Percentiles rank a stretch among this genome's conserved stretches.
Conservation (phyloP, 805 yeast species). For the Ogataea sp. region DNA sequence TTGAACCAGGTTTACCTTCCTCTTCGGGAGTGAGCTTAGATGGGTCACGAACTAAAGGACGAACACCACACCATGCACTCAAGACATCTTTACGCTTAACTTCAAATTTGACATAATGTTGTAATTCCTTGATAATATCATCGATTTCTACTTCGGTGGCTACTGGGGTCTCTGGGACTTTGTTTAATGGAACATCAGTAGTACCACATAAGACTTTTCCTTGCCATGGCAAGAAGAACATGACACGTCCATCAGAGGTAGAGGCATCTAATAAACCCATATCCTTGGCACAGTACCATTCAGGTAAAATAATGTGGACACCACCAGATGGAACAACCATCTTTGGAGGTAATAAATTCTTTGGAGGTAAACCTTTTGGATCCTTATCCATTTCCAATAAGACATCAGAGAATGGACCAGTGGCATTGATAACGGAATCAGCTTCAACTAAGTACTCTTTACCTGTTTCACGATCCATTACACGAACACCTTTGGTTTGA, state of each 20-base stretch:
- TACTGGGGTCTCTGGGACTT: constrained; percentile 66
- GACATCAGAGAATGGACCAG: constrained; percentile 88
- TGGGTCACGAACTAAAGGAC: constrained; percentile 90
- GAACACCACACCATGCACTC: constrained; percentile 95
- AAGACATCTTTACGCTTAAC: constrained; percentile 85
- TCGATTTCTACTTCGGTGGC: constrained; percentile 86
- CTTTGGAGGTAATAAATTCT: constrained; percentile 34
- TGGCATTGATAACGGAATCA: constrained; percentile 78
- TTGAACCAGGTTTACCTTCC: constrained; percentile 29
- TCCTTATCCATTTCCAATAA: constrained; percentile 81
- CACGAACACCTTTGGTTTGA: constrained; percentile 68
- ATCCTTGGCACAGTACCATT: constrained; percentile 79
- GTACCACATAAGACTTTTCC: constrained; percentile 96
- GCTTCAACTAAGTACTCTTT: constrained; percentile 54
- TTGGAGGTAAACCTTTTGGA: constrained; percentile 49
- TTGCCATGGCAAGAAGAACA: constrained; percentile 98
- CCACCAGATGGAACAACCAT: constrained; percentile 96
- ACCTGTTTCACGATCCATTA: constrained; percentile 63
- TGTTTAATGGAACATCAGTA: constrained; percentile 79
- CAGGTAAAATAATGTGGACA: constrained; percentile 88
- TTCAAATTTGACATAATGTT: constrained; percentile 82
- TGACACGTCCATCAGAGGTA: constrained; percentile 91
- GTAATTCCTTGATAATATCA: constrained; percentile 80
- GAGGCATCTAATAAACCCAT: constrained; percentile 88
- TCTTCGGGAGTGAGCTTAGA: constrained; percentile 26